Percentiles rank a stretch among this genome's conserved stretches.
Evolutionary conservation across 345 rosid genomes (phyloP).

Genomic region (Erucastrum elatum): DNA sequence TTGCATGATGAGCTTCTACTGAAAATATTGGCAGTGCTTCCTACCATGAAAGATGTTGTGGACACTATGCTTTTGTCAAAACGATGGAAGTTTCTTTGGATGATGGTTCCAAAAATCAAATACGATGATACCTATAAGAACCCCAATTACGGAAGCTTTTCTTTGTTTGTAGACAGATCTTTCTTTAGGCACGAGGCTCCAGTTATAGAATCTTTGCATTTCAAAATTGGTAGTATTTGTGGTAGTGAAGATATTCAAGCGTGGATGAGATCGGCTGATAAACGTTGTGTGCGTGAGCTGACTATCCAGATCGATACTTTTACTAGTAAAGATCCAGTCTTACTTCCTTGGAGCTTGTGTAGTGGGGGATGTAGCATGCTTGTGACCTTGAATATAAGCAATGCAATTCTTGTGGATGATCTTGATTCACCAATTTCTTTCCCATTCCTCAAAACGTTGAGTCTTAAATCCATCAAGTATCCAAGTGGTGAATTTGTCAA

Average conservation of each 20-base stretch:
- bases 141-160: background rate
- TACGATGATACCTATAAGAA: background rate
- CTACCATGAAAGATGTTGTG: conserved; percentile 12
- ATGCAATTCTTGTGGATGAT: background rate
- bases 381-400: conserved; percentile 7
- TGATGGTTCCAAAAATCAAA: background rate
- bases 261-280: background rate
- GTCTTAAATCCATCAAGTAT: conserved; percentile 3
- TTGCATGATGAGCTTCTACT: conserved; percentile 11
- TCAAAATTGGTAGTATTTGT: background rate
- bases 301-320: background rate
- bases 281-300: background rate
- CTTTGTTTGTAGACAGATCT: conserved; percentile 13
- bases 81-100: conserved; percentile 25
- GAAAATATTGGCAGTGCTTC: background rate
- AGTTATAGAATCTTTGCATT: background rate
- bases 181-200: background rate
- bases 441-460: background rate
- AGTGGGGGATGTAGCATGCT: background rate
- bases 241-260: background rate
- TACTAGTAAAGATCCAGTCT: background rate
- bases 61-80: conserved; percentile 24
- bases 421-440: background rate
- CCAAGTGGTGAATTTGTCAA: background rate
- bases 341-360: background rate